Conservation (phyloP, 2,329 filamentous ascomycete species). For the Sphaerulina populicola region DNA sequence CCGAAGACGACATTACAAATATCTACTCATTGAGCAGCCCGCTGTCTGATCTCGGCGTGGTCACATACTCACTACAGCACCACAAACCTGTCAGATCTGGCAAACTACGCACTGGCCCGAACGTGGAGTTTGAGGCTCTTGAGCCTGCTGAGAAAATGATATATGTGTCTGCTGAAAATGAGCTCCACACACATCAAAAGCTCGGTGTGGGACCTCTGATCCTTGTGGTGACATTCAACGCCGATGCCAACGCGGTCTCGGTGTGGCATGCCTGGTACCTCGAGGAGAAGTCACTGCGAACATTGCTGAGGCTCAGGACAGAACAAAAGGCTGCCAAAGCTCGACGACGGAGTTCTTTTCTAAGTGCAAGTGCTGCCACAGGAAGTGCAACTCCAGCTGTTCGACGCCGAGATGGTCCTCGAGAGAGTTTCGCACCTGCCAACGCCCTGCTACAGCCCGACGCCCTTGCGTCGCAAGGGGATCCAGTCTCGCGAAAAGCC, state of each 20-base stretch:
- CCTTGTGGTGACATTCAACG: conserved; percentile 72
- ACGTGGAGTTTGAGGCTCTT: conserved; percentile 53
- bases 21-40: conserved; percentile 81
- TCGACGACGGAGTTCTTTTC: conserved; percentile 58
- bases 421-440: conserved; percentile 62
- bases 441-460: conserved; percentile 39
- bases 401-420: conserved; percentile 52
- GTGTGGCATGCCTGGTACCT: conserved; percentile 79
- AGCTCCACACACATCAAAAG: conserved; percentile 42
- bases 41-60: conserved; percentile 72
- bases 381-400: conserved; percentile 66
- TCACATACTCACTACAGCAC: conserved; percentile 37
- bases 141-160: conserved; percentile 73
- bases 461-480: conserved; percentile 17
- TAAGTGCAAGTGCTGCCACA: conserved; percentile 51
- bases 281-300: conserved; percentile 51
- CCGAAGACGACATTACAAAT: conserved; percentile 54
- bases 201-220: conserved; percentile 44
- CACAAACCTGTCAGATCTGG: conserved; percentile 21
- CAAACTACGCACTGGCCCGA: conserved; percentile 17
- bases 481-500: conserved; percentile 22
- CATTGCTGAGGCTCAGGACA: conserved; percentile 36
- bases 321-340: conserved; percentile 38
- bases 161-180: conserved; percentile 63
- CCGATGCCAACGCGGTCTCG: conserved; percentile 66